Base-by-base conservation (phyloP, 176 grass and related monocot genomes). In the Hordeum marinum region DNA sequence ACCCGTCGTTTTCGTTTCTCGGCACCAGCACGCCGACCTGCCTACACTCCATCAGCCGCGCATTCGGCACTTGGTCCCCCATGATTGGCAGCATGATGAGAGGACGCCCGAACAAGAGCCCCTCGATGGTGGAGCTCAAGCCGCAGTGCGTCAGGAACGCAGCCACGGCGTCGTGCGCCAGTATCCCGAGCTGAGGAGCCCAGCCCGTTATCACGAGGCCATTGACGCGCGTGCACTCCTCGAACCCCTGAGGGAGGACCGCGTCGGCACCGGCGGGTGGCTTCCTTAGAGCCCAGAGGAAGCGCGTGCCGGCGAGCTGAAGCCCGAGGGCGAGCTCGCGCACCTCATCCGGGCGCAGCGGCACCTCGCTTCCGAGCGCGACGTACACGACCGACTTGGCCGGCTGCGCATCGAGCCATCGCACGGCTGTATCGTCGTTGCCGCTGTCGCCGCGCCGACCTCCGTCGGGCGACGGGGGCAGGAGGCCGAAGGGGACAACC, bases 61-160 rank as follows among this genome's bases (percentile, higher is more conserved):
- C 79, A 13, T 81, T 81, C 3, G 42, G 26, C 17, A 42, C 43
- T 52, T 81, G 79, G 63, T 81, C 70, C 2, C 70, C 70, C 70
- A 73, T 73, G 13, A 73, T 73, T 41, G 70, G 70, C 24, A 73
- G 40, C 70, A 73, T 73, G 24, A 73, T 15, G 41, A 73, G 70
- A 17, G 70, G 70, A 3, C 70, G 70, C 24, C 70, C 70, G 70
- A 73, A 73, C n/a, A 73, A n/a, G 24, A 73, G 70, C 23, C 70
- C 70, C 70, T 73, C 70, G 79, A 81, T 67, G 79, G 62, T 9
- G 82, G 92, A 97, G 78, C 94, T 97, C 94, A 88, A 94, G 2
- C 94, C 90, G 32, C 92, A 85, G 66, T 94, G 94, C 41, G 88
- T 94, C 23, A 97, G 86, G 85, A 94, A 97, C 45, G 88, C 83